Conservation (phyloP, 257 asterid species). For the Solanum neorickii region DNA sequence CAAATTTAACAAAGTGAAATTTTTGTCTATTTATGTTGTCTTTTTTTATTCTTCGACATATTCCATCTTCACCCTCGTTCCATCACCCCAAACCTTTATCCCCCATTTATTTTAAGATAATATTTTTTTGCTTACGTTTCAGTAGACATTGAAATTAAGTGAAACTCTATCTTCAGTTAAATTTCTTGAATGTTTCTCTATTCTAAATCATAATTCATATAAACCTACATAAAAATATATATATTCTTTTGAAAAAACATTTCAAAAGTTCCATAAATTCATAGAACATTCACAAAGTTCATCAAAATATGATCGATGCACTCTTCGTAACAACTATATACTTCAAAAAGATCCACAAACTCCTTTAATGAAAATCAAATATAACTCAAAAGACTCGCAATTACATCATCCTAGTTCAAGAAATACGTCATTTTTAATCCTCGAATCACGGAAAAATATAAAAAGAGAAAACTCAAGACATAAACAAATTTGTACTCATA, state of each 20-base stretch:
- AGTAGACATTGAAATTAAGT: too few species aligned
- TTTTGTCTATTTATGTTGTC: rapidly evolving
- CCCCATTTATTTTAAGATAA: too few species aligned
- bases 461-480: too few species aligned
- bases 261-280: not conserved
- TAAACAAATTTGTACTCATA: too few species aligned
- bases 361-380: too few species aligned
- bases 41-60: too few species aligned
- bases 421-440: not conserved
- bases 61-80: rapidly evolving
- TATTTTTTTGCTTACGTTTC: too few species aligned
- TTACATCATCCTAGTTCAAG: too few species aligned
- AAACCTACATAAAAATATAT: not conserved
- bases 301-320: not conserved
- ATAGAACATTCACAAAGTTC: not conserved
- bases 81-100: not conserved
- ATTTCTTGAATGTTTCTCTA: too few species aligned
- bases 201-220: not conserved
- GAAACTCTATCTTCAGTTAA: not conserved
- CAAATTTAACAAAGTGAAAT: too few species aligned
- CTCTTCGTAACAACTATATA: not conserved
- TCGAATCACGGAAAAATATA: too few species aligned
- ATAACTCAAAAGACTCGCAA: not conserved
- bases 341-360: not conserved
- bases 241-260: too few species aligned